Evolutionary conservation across 2,329 filamentous ascomycete genomes (phyloP).

Genomic region (Hymenoscyphus fraxineus): DNA sequence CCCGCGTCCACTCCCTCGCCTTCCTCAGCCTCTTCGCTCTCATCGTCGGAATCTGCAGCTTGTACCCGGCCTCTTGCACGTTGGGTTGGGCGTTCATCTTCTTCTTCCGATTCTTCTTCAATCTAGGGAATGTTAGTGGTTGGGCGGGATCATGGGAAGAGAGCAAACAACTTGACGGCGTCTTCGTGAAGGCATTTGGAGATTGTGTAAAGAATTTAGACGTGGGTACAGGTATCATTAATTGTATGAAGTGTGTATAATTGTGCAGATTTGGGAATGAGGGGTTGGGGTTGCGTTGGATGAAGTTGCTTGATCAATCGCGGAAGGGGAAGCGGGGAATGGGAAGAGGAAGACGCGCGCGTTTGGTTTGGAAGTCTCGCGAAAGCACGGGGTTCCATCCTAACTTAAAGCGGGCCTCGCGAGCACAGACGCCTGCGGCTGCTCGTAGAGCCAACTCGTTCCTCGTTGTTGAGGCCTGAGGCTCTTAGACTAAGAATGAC

Average conservation of each 20-base stretch:
- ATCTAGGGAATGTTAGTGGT: slow-evolving; percentile 2
- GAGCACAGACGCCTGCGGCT: too few relatives aligned
- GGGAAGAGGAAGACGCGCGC: too few relatives aligned
- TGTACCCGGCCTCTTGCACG: slow-evolving; percentile 19
- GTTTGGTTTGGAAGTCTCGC: too few relatives aligned
- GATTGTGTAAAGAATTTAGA: slow-evolving; percentile 1
- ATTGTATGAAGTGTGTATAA: background rate
- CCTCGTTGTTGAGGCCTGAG: too few relatives aligned
- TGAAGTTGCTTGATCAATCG: background rate
- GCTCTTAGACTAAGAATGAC: too few relatives aligned
- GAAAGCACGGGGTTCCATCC: too few relatives aligned
- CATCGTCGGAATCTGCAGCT: slow-evolving; percentile 25
- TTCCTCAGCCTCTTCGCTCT: slow-evolving; percentile 24
- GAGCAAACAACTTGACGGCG: background rate
- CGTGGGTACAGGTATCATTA: background rate
- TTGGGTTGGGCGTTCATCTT: slow-evolving; percentile 28
- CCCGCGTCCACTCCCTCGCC: slow-evolving; percentile 28
- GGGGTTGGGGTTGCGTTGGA: background rate
- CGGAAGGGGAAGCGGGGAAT: too few relatives aligned
- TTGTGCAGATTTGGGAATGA: background rate
- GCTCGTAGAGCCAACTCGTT: too few relatives aligned
- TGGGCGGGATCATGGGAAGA: background rate
- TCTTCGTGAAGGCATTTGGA: slow-evolving; percentile 25
- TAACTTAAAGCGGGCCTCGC: too few relatives aligned
- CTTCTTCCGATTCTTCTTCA: slow-evolving; percentile 28